Conservation (phyloP, 768 basidiomycete genomes). For the Tephrocybe rancida region DNA sequence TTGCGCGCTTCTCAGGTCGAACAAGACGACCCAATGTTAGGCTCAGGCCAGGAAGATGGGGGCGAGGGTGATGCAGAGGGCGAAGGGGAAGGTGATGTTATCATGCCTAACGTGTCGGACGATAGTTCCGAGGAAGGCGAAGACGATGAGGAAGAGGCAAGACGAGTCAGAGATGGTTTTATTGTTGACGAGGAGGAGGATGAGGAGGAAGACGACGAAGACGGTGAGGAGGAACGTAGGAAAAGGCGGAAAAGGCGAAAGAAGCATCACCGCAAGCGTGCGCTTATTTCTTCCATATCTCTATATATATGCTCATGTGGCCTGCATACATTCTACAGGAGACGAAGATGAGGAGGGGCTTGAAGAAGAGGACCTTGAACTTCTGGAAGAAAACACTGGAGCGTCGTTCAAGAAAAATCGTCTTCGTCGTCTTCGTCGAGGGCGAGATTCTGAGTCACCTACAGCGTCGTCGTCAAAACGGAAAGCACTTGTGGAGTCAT, state of each 20-base stretch:
- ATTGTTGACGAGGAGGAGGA: conserved; percentile 92
- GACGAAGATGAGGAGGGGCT: conserved; percentile 67
- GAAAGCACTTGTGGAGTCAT: conserved; percentile 64
- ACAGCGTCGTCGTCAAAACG: conserved; percentile 62
- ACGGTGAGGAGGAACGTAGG: conserved; percentile 59
- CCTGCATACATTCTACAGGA: conserved; percentile 16
- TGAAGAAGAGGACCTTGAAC: conserved; percentile 92
- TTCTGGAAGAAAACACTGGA: conserved; percentile 90
- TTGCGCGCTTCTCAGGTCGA: conserved; percentile 29
- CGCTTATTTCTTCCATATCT: conserved; percentile 18
- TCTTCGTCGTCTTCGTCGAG: conserved; percentile 71
- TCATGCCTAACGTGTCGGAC: conserved; percentile 59
- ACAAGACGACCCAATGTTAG: conserved; percentile 61
- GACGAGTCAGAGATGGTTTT: conserved; percentile 82
- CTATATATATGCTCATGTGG: conserved; percentile 10
- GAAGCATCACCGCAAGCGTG: conserved; percentile 61
- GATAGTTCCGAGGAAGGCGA: conserved; percentile 91
- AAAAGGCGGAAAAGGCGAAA: conserved; percentile 69
- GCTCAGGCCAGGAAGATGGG: conserved; percentile 53
- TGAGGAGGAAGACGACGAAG: conserved; percentile 76
- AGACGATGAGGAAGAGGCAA: conserved; percentile 88
- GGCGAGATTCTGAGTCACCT: conserved; percentile 71
- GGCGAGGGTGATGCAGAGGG: conserved; percentile 41
- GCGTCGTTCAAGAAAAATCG: conserved; percentile 69
- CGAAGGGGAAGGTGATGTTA: conserved; percentile 57